Base-by-base conservation (phyloP, 2,329 filamentous ascomycete species). In the Chrysosporium queenslandicum region DNA sequence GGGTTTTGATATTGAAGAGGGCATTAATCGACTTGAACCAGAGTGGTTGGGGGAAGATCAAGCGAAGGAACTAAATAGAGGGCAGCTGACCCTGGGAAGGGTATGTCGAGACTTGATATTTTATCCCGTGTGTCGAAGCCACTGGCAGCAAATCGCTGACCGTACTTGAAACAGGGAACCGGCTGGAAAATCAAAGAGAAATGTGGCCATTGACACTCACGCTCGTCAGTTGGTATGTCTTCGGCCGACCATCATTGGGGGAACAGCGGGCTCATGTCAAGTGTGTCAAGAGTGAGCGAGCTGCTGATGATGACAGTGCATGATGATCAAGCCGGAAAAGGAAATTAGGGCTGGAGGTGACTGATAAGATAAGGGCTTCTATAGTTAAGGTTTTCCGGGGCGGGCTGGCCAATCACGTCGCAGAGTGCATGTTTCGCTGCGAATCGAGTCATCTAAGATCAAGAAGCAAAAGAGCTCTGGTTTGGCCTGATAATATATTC, bases 1-100 rank as follows among this genome's bases (percentile, higher is more conserved):
- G 5, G 68, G 64, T 8, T 74, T 70, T 69, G 69, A 74, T 47
- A 66, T 74, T 21, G 72, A 75, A 52, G 62, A 65, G 46, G 69
- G 70, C 14, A 59, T 74, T 32, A 63, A 71, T 53, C 61, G 65
- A 9, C 64, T 70, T 3, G 67, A 74, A 55, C 58, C 64, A 5
- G 62, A 71, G 50, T 74, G 72, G 72, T 58, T 75, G 32, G 73
- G 72, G 1, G 66, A 69, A 55, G 16, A 46, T 5, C 63, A 63
- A 41, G 64, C 67, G 32, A 16, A 16, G 21, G 25, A 46, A 20
- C 20, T 46, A 8, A 46, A 46, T 16, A 32, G 30, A 21, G 36
- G 36, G 14, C 36, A 40, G 36, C 36, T 5, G 41, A 45, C 41
- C 3, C 21, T 45, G 20, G 41, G 41, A 45, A 45, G n/a, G 41